Evolutionary conservation across 1,139 yeast genomes (phyloP).

Genomic region (Keqinozyma sinolaborantium): DNA sequence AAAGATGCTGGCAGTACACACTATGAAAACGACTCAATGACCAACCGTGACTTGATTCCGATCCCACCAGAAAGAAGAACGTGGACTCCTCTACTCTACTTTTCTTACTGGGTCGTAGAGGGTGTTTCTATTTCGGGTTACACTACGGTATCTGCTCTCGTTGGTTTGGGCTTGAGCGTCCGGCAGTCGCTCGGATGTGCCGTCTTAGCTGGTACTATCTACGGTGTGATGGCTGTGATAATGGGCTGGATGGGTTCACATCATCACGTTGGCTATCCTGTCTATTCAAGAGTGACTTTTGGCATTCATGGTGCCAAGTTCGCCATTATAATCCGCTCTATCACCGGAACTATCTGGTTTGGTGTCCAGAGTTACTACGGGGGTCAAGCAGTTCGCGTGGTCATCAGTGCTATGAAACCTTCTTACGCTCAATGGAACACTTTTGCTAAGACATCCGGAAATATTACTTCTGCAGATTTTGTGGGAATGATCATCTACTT

Average conservation of each 20-base stretch:
- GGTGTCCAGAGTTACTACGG: constrained; percentile 21
- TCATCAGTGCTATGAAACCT: constrained; percentile 11
- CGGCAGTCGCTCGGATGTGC: constrained; percentile 13
- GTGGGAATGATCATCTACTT: constrained; percentile 21
- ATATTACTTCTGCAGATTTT: constrained; percentile 19
- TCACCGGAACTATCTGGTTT: constrained; percentile 20
- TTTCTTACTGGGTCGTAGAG: constrained; percentile 11
- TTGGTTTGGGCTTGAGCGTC: constrained; percentile 8
- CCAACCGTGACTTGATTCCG: constrained; percentile 13
- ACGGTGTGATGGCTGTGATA: constrained; percentile 14
- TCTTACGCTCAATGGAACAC: constrained; percentile 11
- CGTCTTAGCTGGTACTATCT: constrained; percentile 13
- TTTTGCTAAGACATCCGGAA: constrained; percentile 15
- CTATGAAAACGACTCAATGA: constrained; percentile 11
- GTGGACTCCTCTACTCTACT: constrained; percentile 6
- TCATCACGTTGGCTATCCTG: constrained; percentile 17
- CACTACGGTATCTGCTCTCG: constrained; percentile 10
- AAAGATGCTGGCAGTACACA: constrained; percentile 9
- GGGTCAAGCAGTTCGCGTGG: constrained; percentile 14
- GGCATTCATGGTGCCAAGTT: constrained; percentile 14
- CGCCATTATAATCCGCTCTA: constrained; percentile 16
- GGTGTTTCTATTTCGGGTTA: constrained; percentile 11
- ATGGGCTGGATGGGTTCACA: constrained; percentile 16
- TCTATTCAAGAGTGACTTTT: constrained; percentile 13
- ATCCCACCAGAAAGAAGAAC: constrained; percentile 9